phyloP scores from a whole-genome alignment of 2,329 filamentous ascomycete species.

The Epichloe scottii region DNA sequence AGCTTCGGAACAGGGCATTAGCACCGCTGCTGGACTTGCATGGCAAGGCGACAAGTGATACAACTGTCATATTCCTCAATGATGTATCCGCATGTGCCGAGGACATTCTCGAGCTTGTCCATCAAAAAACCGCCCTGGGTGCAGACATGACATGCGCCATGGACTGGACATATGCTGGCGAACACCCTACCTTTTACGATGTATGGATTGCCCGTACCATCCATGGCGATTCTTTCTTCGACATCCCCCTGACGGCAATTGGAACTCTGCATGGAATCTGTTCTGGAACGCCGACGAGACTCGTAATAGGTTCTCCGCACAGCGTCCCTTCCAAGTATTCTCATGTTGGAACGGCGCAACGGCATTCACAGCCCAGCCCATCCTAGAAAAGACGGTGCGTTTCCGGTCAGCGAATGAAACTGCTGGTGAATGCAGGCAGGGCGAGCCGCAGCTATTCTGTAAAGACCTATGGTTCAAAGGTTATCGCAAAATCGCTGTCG shows the following conservation, averaged over 20 bases:
- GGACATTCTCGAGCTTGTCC: too few relatives aligned
- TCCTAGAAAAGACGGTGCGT: constrained; percentile 28
- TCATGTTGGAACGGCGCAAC: constrained; percentile 48
- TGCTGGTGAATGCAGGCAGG: constrained; percentile 35
- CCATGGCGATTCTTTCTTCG: constrained; percentile 41
- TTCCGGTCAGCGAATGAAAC: constrained; percentile 27
- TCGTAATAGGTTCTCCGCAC: constrained; percentile 17
- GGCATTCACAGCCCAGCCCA: constrained; percentile 32
- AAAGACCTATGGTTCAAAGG: too few relatives aligned
- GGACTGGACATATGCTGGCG: constrained; percentile 37
- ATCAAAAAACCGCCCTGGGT: too few relatives aligned
- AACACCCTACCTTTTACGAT: constrained; percentile 36
- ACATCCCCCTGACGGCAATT: constrained; percentile 37
- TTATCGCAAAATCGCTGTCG: too few relatives aligned
- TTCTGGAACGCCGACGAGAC: constrained; percentile 37
- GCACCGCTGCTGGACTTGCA: too few relatives aligned
- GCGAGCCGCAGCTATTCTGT: constrained; percentile 43
- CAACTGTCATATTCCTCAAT: too few relatives aligned
- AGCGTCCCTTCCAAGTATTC: constrained; percentile 45
- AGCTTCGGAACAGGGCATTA: too few relatives aligned
- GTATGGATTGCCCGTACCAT: constrained; percentile 42
- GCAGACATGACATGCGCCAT: constrained; percentile 47
- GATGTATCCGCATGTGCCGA: constrained; percentile 38
- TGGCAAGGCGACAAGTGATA: too few relatives aligned
- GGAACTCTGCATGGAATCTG: constrained; percentile 35